phyloP scores from a whole-genome alignment of 768 basidiomycete genomes.

The Suillus paluster region DNA sequence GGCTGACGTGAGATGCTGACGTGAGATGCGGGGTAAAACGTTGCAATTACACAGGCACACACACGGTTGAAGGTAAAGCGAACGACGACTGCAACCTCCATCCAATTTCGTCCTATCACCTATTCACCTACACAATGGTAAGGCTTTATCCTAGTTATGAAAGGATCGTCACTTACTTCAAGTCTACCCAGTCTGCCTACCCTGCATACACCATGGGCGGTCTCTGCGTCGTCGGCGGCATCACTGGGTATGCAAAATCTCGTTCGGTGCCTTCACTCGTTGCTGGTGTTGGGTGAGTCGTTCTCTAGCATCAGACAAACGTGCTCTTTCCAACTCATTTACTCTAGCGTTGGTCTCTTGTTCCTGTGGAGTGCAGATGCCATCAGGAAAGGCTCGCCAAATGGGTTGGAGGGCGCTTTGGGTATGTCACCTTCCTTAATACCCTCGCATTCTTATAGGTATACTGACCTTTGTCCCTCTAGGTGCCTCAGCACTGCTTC shows the following conservation, averaged over 20 bases:
- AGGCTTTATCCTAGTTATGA: neutral
- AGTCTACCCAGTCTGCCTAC: slow-evolving; percentile 65
- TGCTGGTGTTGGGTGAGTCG: slow-evolving; percentile 74
- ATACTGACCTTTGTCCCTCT: slow-evolving; percentile 1
- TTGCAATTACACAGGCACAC: no score
- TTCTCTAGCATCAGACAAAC: neutral
- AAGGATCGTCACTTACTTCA: neutral
- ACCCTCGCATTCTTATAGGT: slow-evolving; percentile 2
- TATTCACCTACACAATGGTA: neutral
- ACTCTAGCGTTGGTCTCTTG: slow-evolving; percentile 68
- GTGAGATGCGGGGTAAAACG: neutral
- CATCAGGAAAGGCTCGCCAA: slow-evolving; percentile 71
- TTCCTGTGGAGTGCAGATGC: slow-evolving; percentile 81
- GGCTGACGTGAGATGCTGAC: no score
- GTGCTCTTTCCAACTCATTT: slow-evolving; percentile 4
- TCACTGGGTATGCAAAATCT: slow-evolving; percentile 72
- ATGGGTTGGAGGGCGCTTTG: slow-evolving; percentile 80
- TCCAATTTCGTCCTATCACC: neutral
- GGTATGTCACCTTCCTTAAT: slow-evolving; percentile 50
- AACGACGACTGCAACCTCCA: neutral
- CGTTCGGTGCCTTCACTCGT: slow-evolving; percentile 83
- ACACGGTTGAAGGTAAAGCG: neutral
- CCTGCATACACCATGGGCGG: slow-evolving; percentile 80
- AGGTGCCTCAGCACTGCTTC: slow-evolving; percentile 79
- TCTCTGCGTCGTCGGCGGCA: slow-evolving; percentile 77